Percentiles rank a stretch among this genome's conserved stretches.
These are phyloP conservation scores for Telfairia occidentalis DNA, from an alignment of 331 rosid genomes.

Conservation along the genomic window DNA sequence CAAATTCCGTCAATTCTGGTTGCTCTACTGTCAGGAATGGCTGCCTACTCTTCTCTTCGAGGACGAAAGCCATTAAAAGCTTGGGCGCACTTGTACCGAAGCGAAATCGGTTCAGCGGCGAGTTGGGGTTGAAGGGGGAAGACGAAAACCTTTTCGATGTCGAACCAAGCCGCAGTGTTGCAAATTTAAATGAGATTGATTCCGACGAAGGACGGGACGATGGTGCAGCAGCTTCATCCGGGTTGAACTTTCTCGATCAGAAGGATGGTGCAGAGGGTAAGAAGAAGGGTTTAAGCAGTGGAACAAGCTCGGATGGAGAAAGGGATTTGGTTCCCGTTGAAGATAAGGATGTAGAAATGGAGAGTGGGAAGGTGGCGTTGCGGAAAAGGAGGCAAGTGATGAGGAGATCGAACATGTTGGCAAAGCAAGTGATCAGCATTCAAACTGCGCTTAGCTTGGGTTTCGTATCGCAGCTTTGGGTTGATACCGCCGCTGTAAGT, in stretches of 20 bases:
- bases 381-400: conserved; percentile 47
- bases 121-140: conserved; percentile 40
- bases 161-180: conserved; percentile 14
- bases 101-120: conserved; percentile 20
- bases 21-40: conserved; percentile 6
- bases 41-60: neutral
- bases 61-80: conserved; percentile 9
- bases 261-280: conserved; percentile 9
- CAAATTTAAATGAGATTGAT: conserved; percentile 15
- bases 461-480: conserved; percentile 97
- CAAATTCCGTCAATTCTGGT: neutral
- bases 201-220: conserved; percentile 6
- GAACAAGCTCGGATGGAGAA: conserved; percentile 15
- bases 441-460: conserved; percentile 71
- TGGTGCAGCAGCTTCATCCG: conserved; percentile 13
- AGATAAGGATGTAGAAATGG: conserved; percentile 25
- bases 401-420: conserved; percentile 57
- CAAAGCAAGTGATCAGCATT: conserved; percentile 64
- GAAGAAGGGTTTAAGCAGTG: conserved; percentile 3
- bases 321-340: conserved; percentile 28
- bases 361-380: conserved; percentile 29
- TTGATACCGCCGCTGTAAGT: conserved; percentile 70
- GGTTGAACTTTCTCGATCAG: conserved; percentile 16
- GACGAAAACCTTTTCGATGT: conserved; percentile 18
- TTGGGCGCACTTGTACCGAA: conserved; percentile 7